A percentile compares a stretch with the other conserved stretches of the same genome.
phyloP scores from a whole-genome alignment of 257 asterid species.

The Gardenia jasminoides region DNA sequence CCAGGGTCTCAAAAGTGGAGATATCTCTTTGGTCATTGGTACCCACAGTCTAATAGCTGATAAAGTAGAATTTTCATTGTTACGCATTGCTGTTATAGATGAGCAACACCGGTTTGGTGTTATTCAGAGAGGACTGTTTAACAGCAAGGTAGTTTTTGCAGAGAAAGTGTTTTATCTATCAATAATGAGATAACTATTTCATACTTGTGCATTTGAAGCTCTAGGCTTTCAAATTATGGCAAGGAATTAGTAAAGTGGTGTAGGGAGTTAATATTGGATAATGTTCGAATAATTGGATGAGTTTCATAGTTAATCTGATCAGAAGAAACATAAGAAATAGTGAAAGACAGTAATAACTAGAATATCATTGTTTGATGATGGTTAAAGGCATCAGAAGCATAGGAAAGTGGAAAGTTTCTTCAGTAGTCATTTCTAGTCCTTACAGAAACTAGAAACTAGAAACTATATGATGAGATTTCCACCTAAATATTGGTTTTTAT shows the following conservation, averaged over 20 bases:
- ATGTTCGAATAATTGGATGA: not conserved
- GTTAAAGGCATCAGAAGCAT: not conserved
- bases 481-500: not conserved
- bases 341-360: not conserved
- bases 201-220: not conserved
- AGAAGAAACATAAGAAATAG: not conserved
- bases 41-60: conserved; percentile 91
- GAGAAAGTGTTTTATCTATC: not conserved
- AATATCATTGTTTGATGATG: not conserved
- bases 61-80: conserved; percentile 75
- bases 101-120: conserved; percentile 99
- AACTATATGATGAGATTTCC: not conserved
- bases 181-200: not conserved
- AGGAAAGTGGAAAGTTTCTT: not conserved
- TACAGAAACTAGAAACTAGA: not conserved
- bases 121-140: conserved; percentile 91
- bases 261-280: not conserved
- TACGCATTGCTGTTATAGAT: conserved; percentile 87
- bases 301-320: not conserved
- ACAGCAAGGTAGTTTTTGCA: conserved; percentile 70
- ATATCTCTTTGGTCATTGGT: conserved; percentile 85
- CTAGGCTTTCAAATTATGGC: not conserved
- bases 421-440: not conserved
- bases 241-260: not conserved
- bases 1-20: conserved; percentile 85